Evolutionary conservation across 2,329 filamentous ascomycete species (phyloP), one percentile per base, ranked within the genome.

Genomic region (Drechslerella dactyloides): DNA sequence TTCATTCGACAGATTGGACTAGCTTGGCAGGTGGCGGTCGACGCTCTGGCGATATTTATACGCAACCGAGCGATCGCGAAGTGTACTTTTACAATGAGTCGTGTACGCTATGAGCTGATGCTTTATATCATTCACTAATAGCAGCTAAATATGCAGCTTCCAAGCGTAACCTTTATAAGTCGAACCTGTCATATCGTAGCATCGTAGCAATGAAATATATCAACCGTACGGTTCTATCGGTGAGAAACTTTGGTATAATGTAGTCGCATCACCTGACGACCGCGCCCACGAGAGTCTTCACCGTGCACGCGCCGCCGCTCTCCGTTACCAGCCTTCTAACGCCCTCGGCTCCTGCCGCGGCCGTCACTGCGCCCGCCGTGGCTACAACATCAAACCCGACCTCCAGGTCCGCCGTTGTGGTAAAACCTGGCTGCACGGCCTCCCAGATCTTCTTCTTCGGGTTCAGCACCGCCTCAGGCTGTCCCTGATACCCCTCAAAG

Each of bases 371-470:
- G 75, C 84, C 84, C 90, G 73, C 88, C 85, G 80, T 89, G 89
- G 77, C 89, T 87, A 69, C 93, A 82, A 50, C 66, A 77, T 97
- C 90, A 79, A 97, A 99, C 0, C 85, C 92, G 37, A 96, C 93
- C 81, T 93, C 90, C 57, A 93, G 83, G 52, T 80, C 81, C 6
- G 89, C 89, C 0, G 89, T 96, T 6, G 93, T 99, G 30, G 90
- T 96, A 82, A 97, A 97, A 0, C 93, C 94, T 0, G 93, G 92
- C 84, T 97, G 93, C 82, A 96, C 91, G 8, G 85, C 91, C 84
- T 99, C 94, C 93, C 93, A 97, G 73, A 97, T 84, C 88, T 97
- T 97, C 88, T 97, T 99, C 89, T 99, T 99, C 68, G 94, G 94
- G 85, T 97, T 99, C 66, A 99, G 85, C 57, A 93, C 87, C 74